A percentile compares a stretch with the other conserved stretches of the same genome.
Evolutionary conservation across 148 eudicot genomes (phyloP).

Genomic region (Heliosperma pusillum): DNA sequence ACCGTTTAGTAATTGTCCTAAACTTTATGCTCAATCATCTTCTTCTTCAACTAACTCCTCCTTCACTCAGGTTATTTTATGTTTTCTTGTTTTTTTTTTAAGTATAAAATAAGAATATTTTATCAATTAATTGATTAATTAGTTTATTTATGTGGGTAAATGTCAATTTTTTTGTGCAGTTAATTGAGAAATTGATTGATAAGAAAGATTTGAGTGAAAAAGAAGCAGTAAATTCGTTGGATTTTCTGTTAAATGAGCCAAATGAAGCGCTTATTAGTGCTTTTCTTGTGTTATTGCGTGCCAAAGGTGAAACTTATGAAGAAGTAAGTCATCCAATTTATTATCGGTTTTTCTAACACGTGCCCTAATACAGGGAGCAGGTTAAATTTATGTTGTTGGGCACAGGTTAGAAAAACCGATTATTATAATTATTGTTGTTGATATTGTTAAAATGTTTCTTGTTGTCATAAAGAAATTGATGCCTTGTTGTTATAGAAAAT

Average conservation of each 20-base stretch:
- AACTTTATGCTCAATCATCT: slow-evolving; percentile 18
- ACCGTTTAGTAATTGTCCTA: not conserved
- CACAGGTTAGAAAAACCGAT: too few relatives aligned
- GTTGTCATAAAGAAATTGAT: too few relatives aligned
- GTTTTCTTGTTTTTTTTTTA: not conserved
- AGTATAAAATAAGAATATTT: not conserved
- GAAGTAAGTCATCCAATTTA: slow-evolving; percentile 42
- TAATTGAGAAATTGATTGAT: slow-evolving; percentile 70
- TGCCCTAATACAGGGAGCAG: too few relatives aligned
- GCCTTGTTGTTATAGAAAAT: too few relatives aligned
- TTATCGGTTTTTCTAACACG: too few relatives aligned
- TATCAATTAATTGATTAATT: not conserved
- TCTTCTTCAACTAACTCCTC: slow-evolving; percentile 30
- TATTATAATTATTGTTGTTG: too few relatives aligned
- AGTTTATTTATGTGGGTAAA: not conserved
- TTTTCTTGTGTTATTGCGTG: slow-evolving; percentile 87
- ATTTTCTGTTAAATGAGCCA: slow-evolving; percentile 66
- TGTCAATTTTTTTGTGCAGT: slow-evolving; percentile 33
- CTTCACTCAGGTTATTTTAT: slow-evolving; percentile 41
- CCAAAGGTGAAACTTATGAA: slow-evolving; percentile 97
- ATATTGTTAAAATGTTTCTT: too few relatives aligned
- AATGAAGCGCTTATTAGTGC: slow-evolving; percentile 87
- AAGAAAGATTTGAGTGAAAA: slow-evolving; percentile 59
- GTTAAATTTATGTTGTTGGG: too few relatives aligned
- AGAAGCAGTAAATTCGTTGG: slow-evolving; percentile 72